phyloP scores from a whole-genome alignment of 176 grass and related monocot species.

The Hsuehochloa calcarea region DNA sequence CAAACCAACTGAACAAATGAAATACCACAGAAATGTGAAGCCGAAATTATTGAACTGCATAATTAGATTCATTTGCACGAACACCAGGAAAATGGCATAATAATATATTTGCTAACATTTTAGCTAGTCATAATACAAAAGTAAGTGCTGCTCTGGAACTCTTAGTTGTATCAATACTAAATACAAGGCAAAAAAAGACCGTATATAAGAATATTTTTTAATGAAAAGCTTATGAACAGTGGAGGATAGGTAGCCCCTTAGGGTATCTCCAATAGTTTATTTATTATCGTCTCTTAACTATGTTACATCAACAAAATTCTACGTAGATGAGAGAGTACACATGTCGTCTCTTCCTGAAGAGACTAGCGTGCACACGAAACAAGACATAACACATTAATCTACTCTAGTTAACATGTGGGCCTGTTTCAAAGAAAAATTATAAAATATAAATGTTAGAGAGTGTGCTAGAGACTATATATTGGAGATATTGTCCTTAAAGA shows the following conservation, averaged over 20 bases:
- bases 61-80: not conserved
- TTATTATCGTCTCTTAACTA: too few relatives aligned
- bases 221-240: not conserved
- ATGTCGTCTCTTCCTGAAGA: too few relatives aligned
- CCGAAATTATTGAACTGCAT: not conserved
- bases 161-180: not conserved
- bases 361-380: too few relatives aligned
- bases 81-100: not conserved
- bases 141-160: not conserved
- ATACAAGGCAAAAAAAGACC: not conserved
- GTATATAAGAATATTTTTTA: not conserved
- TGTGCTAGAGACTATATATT: too few relatives aligned
- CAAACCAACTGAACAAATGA: slow-evolving; percentile 10
- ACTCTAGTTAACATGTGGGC: too few relatives aligned
- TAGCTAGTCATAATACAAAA: not conserved
- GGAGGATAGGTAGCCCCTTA: not conserved
- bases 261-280: too few relatives aligned
- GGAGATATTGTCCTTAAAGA: too few relatives aligned
- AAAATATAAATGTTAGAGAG: too few relatives aligned
- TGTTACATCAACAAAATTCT: too few relatives aligned
- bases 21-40: not conserved
- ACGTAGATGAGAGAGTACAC: too few relatives aligned
- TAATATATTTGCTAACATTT: not conserved
- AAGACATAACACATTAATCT: too few relatives aligned
- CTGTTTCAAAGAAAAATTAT: too few relatives aligned